Conservation (phyloP, 2,329 filamentous ascomycete species). For the Colletotrichum kahawae region DNA sequence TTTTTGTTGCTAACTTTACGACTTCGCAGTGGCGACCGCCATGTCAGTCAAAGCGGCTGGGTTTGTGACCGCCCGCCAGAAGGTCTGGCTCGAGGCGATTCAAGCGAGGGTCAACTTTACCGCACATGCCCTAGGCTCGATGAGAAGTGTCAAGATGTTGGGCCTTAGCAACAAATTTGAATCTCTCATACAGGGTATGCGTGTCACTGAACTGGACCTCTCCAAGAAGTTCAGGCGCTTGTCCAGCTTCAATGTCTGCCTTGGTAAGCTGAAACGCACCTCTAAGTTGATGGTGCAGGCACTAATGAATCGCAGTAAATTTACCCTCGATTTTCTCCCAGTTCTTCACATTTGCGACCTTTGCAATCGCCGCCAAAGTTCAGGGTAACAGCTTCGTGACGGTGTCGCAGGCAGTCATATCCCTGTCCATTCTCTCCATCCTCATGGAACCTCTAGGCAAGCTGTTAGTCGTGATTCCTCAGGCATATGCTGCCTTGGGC, state of each 20-base stretch:
- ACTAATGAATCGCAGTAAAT: neutral
- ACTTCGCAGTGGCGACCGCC: neutral
- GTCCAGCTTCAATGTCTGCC: slow-evolving; percentile 12
- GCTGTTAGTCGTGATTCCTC: slow-evolving; percentile 26
- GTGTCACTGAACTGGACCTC: slow-evolving; percentile 40
- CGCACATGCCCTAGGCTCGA: neutral
- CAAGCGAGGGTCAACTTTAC: slow-evolving; percentile 2
- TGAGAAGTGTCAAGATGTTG: slow-evolving; percentile 3
- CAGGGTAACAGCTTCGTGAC: neutral
- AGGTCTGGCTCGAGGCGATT: slow-evolving; percentile 49
- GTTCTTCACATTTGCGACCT: neutral
- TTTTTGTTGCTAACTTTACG: neutral
- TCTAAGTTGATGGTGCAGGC: neutral
- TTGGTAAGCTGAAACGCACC: neutral
- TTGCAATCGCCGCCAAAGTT: slow-evolving; percentile 18
- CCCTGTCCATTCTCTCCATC: slow-evolving; percentile 2
- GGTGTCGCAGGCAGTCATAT: neutral
- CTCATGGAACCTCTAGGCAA: slow-evolving; percentile 3
- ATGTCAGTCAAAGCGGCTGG: neutral
- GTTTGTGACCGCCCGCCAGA: slow-evolving; percentile 20
- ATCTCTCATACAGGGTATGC: slow-evolving; percentile 37
- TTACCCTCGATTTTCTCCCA: neutral
- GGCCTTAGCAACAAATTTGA: slow-evolving; percentile 29
- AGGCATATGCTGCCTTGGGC: slow-evolving; percentile 22
- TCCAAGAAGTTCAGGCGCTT: slow-evolving; percentile 41